phyloP scores from a whole-genome alignment of 768 basidiomycete species.

The Russula griseocarnosa region DNA sequence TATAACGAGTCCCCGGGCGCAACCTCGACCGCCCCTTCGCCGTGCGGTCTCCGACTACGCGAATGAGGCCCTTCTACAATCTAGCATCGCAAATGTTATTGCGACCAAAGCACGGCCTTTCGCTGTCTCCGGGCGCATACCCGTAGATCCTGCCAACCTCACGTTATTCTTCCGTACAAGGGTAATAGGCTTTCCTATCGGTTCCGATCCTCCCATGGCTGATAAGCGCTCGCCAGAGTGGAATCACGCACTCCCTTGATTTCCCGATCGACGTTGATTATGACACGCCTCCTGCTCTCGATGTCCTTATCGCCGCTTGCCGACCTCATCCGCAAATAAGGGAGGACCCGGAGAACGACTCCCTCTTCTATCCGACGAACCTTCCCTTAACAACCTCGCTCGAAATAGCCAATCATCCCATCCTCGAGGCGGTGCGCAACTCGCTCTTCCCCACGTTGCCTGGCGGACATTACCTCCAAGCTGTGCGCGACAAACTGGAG shows the following conservation, averaged over 20 bases:
- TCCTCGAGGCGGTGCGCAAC: constrained; percentile 70
- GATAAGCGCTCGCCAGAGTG: constrained; percentile 46
- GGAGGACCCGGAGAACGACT: constrained; percentile 52
- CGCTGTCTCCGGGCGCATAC: constrained; percentile 63
- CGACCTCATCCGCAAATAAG: constrained; percentile 56
- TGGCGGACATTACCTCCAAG: constrained; percentile 64
- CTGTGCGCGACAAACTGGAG: constrained; percentile 65
- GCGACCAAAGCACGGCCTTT: constrained; percentile 59
- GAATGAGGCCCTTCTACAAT: constrained; percentile 51
- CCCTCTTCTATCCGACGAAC: constrained; percentile 66
- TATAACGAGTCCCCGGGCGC: constrained; percentile 27
- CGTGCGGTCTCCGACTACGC: constrained; percentile 44
- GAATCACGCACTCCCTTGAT: constrained; percentile 74
- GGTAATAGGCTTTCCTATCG: constrained; percentile 41
- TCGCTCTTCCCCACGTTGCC: constrained; percentile 71
- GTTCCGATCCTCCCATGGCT: neutral
- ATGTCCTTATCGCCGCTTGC: constrained; percentile 73
- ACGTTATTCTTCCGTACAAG: constrained; percentile 77
- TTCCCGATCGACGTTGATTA: constrained; percentile 78
- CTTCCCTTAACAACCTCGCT: constrained; percentile 72
- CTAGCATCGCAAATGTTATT: constrained; percentile 53
- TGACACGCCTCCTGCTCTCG: constrained; percentile 70
- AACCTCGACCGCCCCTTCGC: constrained; percentile 27
- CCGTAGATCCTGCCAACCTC: constrained; percentile 61
- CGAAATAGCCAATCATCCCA: constrained; percentile 77